Conservation (phyloP, 129 eudicot species). For the Sambucus nigra region DNA sequence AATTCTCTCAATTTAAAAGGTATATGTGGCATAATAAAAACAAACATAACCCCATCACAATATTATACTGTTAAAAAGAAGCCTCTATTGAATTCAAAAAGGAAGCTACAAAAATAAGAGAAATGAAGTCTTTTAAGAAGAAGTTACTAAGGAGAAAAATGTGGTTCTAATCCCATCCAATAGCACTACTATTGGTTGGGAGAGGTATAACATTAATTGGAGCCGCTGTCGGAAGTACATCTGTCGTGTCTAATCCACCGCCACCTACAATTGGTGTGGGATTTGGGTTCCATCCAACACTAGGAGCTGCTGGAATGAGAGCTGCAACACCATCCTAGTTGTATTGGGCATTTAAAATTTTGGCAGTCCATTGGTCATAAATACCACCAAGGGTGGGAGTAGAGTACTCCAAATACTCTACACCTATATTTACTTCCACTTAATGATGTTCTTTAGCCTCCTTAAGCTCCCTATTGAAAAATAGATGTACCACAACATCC, state of each 20-base stretch:
- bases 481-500: conserved; percentile 85
- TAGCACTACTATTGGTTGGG: conserved; percentile 17
- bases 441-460: conserved; percentile 67
- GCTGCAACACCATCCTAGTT: conserved; percentile 17
- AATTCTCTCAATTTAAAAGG: not conserved
- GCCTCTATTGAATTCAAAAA: not conserved
- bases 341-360: conserved; percentile 37
- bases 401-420: conserved; percentile 40
- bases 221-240: conserved; percentile 31
- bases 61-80: no score
- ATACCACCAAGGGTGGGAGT: conserved; percentile 25
- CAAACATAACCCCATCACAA: not conserved
- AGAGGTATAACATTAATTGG: not conserved
- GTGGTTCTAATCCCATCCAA: conserved; percentile 36
- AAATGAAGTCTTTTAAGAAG: not conserved
- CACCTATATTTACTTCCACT: conserved; percentile 28
- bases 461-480: conserved; percentile 82
- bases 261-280: conserved; percentile 31
- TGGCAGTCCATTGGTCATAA: conserved; percentile 44
- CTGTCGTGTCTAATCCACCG: conserved; percentile 58
- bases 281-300: conserved; percentile 37
- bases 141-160: not conserved
- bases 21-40: not conserved
- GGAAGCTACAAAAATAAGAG: not conserved
- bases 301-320: conserved; percentile 32